These are phyloP conservation scores for Phytophthora kernoviae DNA, from an alignment of 352 stramenopile species.

Conservation along the genomic window DNA sequence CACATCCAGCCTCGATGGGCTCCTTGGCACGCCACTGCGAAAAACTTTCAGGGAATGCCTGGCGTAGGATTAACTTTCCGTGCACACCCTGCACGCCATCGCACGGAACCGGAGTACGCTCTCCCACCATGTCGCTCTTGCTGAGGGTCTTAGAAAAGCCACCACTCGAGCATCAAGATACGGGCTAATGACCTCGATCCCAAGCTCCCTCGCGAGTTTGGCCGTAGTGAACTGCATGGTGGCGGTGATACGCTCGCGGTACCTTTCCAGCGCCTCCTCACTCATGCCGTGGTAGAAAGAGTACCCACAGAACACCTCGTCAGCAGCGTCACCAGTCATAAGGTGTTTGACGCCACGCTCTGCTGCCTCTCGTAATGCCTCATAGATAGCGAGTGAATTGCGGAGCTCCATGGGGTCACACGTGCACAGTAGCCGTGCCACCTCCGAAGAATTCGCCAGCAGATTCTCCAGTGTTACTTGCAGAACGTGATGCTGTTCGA, in stretches of 20 bases:
- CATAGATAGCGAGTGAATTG: slow-evolving; percentile 88
- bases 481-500: slow-evolving; percentile 72
- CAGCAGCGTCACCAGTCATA: slow-evolving; percentile 84
- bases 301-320: slow-evolving; percentile 91
- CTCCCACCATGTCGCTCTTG: slow-evolving; percentile 71
- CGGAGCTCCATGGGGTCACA: slow-evolving; percentile 90
- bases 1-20: slow-evolving; percentile 86
- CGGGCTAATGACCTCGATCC: slow-evolving; percentile 74
- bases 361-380: slow-evolving; percentile 58
- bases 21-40: slow-evolving; percentile 89
- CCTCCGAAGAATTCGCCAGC: slow-evolving; percentile 37
- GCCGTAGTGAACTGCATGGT: slow-evolving; percentile 87
- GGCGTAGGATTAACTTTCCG: slow-evolving; percentile 85
- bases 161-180: slow-evolving; percentile 77
- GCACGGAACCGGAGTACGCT: slow-evolving; percentile 60
- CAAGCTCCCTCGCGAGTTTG: slow-evolving; percentile 63
- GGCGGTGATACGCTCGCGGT: slow-evolving; percentile 74
- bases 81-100: slow-evolving; percentile 47
- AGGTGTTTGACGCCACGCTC: slow-evolving; percentile 61
- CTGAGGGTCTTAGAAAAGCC: slow-evolving; percentile 61
- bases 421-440: slow-evolving; percentile 60
- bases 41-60: slow-evolving; percentile 84
- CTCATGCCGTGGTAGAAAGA: slow-evolving; percentile 81
- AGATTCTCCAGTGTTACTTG: slow-evolving; percentile 60
- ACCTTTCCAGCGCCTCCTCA: slow-evolving; percentile 58